phyloP scores from a whole-genome alignment of 2,329 filamentous ascomycete species.

The Neurospora sp. region DNA sequence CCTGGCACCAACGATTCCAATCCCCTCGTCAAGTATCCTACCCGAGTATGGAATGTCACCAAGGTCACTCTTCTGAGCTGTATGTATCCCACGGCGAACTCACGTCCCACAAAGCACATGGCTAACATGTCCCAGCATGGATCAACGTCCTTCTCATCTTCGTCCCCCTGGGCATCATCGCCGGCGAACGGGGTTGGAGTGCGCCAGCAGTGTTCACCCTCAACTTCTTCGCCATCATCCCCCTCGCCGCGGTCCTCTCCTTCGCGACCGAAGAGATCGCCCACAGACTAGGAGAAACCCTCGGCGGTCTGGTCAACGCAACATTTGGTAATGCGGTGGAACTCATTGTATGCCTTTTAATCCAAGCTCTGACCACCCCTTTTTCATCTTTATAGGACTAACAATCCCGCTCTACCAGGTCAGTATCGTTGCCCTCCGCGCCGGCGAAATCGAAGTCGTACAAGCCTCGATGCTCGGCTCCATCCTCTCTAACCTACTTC shows the following conservation, averaged over 20 bases:
- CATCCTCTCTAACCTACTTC: constrained; percentile 86
- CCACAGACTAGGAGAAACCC: constrained; percentile 58
- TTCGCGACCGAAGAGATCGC: constrained; percentile 73
- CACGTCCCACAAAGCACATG: background rate
- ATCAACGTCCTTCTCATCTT: constrained; percentile 64
- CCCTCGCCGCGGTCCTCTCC: constrained; percentile 61
- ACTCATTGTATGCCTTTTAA: constrained; percentile 52
- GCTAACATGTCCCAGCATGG: constrained; percentile 32
- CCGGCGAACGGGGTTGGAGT: constrained; percentile 52
- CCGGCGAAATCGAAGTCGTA: constrained; percentile 88
- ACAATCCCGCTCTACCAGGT: constrained; percentile 42
- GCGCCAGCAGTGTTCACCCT: constrained; percentile 61
- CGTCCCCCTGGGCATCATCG: constrained; percentile 62
- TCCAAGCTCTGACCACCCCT: background rate
- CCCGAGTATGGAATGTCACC: constrained; percentile 42
- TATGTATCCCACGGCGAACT: constrained; percentile 26
- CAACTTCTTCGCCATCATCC: constrained; percentile 75
- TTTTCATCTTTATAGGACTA: background rate
- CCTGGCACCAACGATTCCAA: constrained; percentile 43
- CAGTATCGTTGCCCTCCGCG: constrained; percentile 78
- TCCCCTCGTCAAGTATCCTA: constrained; percentile 32
- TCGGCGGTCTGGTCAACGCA: constrained; percentile 65
- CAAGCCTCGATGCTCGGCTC: constrained; percentile 96
- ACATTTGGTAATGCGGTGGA: constrained; percentile 76
- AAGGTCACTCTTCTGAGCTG: constrained; percentile 51